Percentiles rank a stretch among this genome's conserved stretches.
Evolutionary conservation across 805 yeast genomes (phyloP).

Genomic region (Saccharomycopsis malanga): DNA sequence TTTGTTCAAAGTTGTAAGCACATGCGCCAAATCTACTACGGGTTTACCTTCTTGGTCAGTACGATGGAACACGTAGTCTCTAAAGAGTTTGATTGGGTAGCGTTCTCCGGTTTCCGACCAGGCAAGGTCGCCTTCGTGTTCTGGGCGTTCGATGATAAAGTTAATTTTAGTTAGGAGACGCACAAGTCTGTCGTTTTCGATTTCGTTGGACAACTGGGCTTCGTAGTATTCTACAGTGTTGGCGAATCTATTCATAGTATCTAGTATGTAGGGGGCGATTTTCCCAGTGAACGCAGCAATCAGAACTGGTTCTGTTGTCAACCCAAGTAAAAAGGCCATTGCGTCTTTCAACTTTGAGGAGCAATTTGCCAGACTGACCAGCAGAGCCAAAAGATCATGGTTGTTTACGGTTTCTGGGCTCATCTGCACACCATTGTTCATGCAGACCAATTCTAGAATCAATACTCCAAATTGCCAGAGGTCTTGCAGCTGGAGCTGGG

Average conservation of each 20-base stretch:
- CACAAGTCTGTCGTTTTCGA: conserved; percentile 84
- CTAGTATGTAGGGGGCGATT: conserved; percentile 40
- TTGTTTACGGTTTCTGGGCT: not conserved
- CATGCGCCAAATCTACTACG: conserved; percentile 74
- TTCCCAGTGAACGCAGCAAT: conserved; percentile 32
- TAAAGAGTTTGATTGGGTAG: conserved; percentile 66
- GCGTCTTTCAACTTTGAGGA: conserved; percentile 38
- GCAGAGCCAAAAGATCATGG: not conserved
- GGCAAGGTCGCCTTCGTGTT: conserved; percentile 43
- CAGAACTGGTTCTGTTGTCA: not conserved
- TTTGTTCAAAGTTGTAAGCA: conserved; percentile 72
- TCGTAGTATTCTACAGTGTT: conserved; percentile 36
- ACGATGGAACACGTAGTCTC: conserved; percentile 82
- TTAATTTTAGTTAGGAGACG: conserved; percentile 76
- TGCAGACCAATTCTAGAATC: conserved; percentile 40
- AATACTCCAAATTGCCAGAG: conserved; percentile 50
- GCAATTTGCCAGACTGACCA: no score
- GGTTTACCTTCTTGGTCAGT: conserved; percentile 72
- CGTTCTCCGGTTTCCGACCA: conserved; percentile 76
- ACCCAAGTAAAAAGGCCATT: conserved; percentile 32
- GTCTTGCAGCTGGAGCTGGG: conserved; percentile 46
- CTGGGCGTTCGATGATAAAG: conserved; percentile 70
- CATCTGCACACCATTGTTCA: conserved; percentile 6
- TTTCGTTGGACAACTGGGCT: conserved; percentile 55
- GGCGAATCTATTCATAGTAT: conserved; percentile 43